Percentiles rank a stretch among this genome's conserved stretches.
These are phyloP conservation scores for Nigrograna mackinnonii DNA, from an alignment of 2,329 filamentous ascomycete species.

Conservation along the genomic window DNA sequence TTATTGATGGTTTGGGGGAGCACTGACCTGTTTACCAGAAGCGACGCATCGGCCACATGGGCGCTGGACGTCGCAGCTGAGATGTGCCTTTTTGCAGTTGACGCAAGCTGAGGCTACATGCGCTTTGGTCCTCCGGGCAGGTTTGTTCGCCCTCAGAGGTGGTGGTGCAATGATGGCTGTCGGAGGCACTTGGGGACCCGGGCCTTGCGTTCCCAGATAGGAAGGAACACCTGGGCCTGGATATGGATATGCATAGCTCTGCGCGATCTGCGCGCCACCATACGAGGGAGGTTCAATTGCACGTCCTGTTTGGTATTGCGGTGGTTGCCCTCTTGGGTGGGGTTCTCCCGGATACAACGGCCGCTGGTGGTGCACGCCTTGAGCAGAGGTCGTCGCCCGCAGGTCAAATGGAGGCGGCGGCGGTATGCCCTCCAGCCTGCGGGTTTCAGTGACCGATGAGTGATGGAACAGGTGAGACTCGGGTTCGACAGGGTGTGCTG, in stretches of 20 bases:
- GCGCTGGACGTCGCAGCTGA: constrained; percentile 68
- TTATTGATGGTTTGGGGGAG: not conserved
- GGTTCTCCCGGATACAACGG: constrained; percentile 34
- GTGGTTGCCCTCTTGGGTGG: constrained; percentile 22
- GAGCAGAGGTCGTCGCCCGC: constrained; percentile 20
- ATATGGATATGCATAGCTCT: constrained; percentile 36
- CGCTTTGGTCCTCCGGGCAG: constrained; percentile 63
- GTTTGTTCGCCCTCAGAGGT: constrained; percentile 32
- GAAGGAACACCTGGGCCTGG: constrained; percentile 21
- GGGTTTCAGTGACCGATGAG: constrained; percentile 22
- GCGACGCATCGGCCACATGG: constrained; percentile 78
- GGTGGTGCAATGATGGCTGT: constrained; percentile 35
- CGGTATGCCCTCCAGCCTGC: constrained; percentile 23
- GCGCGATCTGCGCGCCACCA: constrained; percentile 20
- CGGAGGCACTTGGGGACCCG: constrained; percentile 35
- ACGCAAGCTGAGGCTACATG: constrained; percentile 85
- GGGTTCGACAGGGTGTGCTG: constrained; percentile 37
- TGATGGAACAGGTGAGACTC: constrained; percentile 34
- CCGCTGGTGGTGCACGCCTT: constrained; percentile 24
- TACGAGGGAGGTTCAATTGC: constrained; percentile 28
- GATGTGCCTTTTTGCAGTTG: constrained; percentile 82
- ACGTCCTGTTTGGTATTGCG: constrained; percentile 29
- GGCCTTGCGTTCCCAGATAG: constrained; percentile 29
- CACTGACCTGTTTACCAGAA: constrained; percentile 69
- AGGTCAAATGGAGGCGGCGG: constrained; percentile 30